Evolutionary conservation across 495 filamentous ascomycete species (phyloP).

Genomic region (Ascobolus immersus): DNA sequence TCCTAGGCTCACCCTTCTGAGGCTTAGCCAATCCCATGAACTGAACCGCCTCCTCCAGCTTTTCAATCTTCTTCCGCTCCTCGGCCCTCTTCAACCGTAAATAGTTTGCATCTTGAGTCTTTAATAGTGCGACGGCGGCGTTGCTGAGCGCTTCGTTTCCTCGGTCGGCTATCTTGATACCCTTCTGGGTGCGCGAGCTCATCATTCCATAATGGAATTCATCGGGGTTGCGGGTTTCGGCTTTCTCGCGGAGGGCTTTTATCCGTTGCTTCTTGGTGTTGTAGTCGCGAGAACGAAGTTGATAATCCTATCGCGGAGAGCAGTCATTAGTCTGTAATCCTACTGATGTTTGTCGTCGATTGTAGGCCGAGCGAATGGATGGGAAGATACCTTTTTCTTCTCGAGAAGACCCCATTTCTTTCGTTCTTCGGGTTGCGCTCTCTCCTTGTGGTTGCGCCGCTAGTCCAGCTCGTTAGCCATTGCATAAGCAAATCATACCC

Average conservation of each 20-base stretch:
- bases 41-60: conserved; percentile 28
- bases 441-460: conserved; percentile 55
- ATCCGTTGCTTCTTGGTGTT: conserved; percentile 61
- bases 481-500: not conserved
- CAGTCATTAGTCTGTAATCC: not conserved
- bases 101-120: conserved; percentile 94
- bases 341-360: conserved; percentile 19
- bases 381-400: conserved; percentile 45
- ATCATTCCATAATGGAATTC: conserved; percentile 93
- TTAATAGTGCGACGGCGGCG: conserved; percentile 62
- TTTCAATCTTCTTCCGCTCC: conserved; percentile 32
- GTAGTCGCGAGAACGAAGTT: conserved; percentile 68
- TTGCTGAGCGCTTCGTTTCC: conserved; percentile 21
- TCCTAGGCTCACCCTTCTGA: conserved; percentile 4
- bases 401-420: conserved; percentile 64
- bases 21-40: conserved; percentile 16
- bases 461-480: conserved; percentile 2
- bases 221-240: conserved; percentile 71
- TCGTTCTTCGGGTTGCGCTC: conserved; percentile 61
- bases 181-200: conserved; percentile 21
- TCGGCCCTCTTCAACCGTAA: conserved; percentile 40
- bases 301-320: conserved; percentile 43
- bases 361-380: conserved; percentile 4
- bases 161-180: conserved; percentile 25
- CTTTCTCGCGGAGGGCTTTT: conserved; percentile 54